Evolutionary conservation across 139 green algal species (phyloP).

Genomic region (Raphidocelis subcapitata): DNA sequence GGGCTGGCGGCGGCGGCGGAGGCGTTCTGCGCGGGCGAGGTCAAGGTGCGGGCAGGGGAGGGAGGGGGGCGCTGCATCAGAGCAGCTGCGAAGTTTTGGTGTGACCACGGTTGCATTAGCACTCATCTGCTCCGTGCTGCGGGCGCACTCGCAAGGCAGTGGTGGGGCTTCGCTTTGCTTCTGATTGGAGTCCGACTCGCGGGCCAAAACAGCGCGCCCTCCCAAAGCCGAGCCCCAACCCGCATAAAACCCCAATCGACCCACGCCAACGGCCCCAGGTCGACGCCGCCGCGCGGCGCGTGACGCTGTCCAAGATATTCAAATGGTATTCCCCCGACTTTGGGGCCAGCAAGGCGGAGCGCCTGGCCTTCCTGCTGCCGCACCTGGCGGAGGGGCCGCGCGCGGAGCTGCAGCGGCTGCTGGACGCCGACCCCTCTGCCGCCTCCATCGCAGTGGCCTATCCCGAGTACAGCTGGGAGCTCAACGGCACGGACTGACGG

Average conservation of each 20-base stretch:
- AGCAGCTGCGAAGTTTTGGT: too few relatives aligned
- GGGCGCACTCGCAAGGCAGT: too few relatives aligned
- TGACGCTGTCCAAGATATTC: slow-evolving; percentile 86
- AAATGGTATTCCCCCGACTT: slow-evolving; percentile 89
- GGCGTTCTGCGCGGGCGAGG: slow-evolving; percentile 62
- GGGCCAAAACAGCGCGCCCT: too few relatives aligned
- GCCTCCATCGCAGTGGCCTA: slow-evolving; percentile 41
- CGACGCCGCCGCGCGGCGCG: slow-evolving; percentile 1
- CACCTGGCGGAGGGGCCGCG: slow-evolving; percentile 35
- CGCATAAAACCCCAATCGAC: too few relatives aligned
- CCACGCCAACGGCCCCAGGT: too few relatives aligned
- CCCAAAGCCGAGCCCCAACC: too few relatives aligned
- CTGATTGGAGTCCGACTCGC: too few relatives aligned
- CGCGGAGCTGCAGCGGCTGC: slow-evolving; percentile 30
- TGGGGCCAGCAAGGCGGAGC: slow-evolving; percentile 46
- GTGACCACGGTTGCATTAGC: too few relatives aligned
- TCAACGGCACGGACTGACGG: slow-evolving; percentile 39
- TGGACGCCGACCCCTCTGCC: slow-evolving; percentile 27
- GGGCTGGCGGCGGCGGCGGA: slow-evolving; percentile 67
- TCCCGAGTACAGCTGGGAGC: slow-evolving; percentile 62
- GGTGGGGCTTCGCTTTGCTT: too few relatives aligned
- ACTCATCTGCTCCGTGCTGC: too few relatives aligned
- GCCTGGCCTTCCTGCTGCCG: slow-evolving; percentile 51
- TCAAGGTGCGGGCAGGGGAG: slow-evolving; percentile 41
- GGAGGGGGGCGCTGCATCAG: too few relatives aligned